These are phyloP conservation scores for Ceratobasidium sp. DNA, from an alignment of 1,284 basidiomycete species.

Conservation along the genomic window DNA sequence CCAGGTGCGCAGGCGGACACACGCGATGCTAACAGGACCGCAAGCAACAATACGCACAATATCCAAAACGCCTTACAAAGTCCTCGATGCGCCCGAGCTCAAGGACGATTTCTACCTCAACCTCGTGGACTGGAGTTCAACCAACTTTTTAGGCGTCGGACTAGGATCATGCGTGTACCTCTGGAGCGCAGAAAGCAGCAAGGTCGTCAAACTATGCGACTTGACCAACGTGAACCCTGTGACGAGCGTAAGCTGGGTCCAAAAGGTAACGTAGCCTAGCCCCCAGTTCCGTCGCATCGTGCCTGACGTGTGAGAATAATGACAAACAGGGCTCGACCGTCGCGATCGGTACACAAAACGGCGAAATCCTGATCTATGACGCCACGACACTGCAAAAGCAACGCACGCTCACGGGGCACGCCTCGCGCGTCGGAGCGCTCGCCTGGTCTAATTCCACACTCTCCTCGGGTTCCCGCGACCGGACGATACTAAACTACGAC, in stretches of 20 bases:
- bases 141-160: slow-evolving; percentile 95
- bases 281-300: neutral
- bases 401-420: slow-evolving; percentile 88
- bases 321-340: slow-evolving; percentile 80
- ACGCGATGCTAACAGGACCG: slow-evolving; percentile 63
- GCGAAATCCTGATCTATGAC: slow-evolving; percentile 94
- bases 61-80: slow-evolving; percentile 96
- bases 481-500: slow-evolving; percentile 92
- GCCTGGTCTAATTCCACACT: slow-evolving; percentile 95
- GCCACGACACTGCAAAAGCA: slow-evolving; percentile 80
- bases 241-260: slow-evolving; percentile 93
- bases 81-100: slow-evolving; percentile 94
- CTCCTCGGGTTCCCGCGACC: slow-evolving; percentile 92
- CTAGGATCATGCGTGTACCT: slow-evolving; percentile 94
- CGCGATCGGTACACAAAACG: slow-evolving; percentile 92
- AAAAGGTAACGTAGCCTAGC: slow-evolving; percentile 82
- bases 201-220: slow-evolving; percentile 94
- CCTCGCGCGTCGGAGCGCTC: slow-evolving; percentile 90
- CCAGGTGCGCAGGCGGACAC: slow-evolving; percentile 25
- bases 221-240: slow-evolving; percentile 77
- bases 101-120: slow-evolving; percentile 98
- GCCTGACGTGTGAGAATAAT: neutral
- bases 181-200: slow-evolving; percentile 95
- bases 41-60: slow-evolving; percentile 85
- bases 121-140: slow-evolving; percentile 96